A percentile compares a stretch with the other conserved stretches of the same genome.
Conservation (phyloP, 2,329 filamentous ascomycete genomes). For the Didymella sp. region DNA sequence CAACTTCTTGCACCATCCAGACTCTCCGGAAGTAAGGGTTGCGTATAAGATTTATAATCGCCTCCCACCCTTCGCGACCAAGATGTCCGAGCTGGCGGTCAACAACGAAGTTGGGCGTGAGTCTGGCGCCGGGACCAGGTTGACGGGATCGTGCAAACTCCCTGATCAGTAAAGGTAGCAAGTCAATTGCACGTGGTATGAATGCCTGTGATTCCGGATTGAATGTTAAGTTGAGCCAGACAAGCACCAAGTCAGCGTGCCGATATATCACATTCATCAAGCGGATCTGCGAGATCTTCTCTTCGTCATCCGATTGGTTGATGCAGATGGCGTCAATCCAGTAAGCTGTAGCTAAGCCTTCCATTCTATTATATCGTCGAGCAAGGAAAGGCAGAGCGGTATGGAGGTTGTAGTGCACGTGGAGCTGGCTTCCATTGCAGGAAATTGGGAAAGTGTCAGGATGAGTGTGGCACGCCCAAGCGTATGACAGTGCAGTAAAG, state of each 20-base stretch:
- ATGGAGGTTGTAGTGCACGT: slow-evolving; percentile 5
- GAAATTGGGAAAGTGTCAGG: slow-evolving; percentile 1
- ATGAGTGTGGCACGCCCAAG: slow-evolving; percentile 3
- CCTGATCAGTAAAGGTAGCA: neutral
- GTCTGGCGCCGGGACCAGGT: neutral
- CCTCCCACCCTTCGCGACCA: slow-evolving; percentile 8
- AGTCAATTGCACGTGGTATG: slow-evolving; percentile 2
- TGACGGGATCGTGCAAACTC: neutral
- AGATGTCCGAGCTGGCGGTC: slow-evolving; percentile 4
- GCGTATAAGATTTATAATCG: neutral
- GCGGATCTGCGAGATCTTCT: slow-evolving; percentile 16
- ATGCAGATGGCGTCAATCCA: slow-evolving; percentile 27
- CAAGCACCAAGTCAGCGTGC: slow-evolving; percentile 11
- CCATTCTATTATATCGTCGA: neutral
- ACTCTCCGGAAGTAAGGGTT: slow-evolving; percentile 5
- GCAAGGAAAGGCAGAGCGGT: slow-evolving; percentile 3
- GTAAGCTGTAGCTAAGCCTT: neutral
- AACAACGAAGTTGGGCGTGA: neutral
- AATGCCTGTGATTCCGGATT: neutral
- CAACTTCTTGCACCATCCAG: slow-evolving; percentile 4
- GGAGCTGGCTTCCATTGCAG: slow-evolving; percentile 7
- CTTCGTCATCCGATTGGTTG: slow-evolving; percentile 21
- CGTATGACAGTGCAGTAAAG: slow-evolving; percentile 2
- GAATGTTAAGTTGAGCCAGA: slow-evolving; percentile 13
- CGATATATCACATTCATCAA: slow-evolving; percentile 20